phyloP scores from a whole-genome alignment of 2,329 filamentous ascomycete genomes.

The Colletotrichum theobromicola region DNA sequence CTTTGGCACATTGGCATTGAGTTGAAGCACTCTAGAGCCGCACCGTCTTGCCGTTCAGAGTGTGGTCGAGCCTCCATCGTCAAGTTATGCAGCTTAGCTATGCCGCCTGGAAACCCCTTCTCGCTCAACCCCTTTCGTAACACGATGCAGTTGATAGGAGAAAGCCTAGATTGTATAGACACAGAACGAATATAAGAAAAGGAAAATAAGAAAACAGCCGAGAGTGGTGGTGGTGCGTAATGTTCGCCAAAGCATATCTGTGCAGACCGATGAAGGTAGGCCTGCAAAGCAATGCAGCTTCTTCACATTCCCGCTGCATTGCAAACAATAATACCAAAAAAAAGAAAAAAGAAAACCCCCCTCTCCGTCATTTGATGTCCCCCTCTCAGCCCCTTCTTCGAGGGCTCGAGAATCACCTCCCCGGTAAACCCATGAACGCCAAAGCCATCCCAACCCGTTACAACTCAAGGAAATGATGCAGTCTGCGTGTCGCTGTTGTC shows the following conservation, averaged over 20 bases:
- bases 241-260: not conserved
- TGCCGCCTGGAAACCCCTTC: not conserved
- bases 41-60: not conserved
- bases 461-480: slow-evolving; percentile 22
- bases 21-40: not conserved
- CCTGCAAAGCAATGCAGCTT: not conserved
- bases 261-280: slow-evolving; percentile 1
- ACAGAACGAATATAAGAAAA: not conserved
- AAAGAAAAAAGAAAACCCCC: not conserved
- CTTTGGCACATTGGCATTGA: not conserved
- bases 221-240: slow-evolving; percentile 1
- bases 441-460: not conserved
- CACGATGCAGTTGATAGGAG: not conserved
- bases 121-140: not conserved
- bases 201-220: not conserved
- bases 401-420: not conserved
- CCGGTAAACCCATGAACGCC: slow-evolving; percentile 8
- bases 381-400: not conserved
- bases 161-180: slow-evolving; percentile 16
- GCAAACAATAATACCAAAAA: not conserved
- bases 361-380: not conserved
- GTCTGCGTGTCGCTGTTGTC: slow-evolving; percentile 21
- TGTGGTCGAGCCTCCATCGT: not conserved
- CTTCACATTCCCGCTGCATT: not conserved
- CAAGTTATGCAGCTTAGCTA: not conserved